Evolutionary conservation across 148 eudicot genomes (phyloP).

Genomic region (Vaccinium darrowii): DNA sequence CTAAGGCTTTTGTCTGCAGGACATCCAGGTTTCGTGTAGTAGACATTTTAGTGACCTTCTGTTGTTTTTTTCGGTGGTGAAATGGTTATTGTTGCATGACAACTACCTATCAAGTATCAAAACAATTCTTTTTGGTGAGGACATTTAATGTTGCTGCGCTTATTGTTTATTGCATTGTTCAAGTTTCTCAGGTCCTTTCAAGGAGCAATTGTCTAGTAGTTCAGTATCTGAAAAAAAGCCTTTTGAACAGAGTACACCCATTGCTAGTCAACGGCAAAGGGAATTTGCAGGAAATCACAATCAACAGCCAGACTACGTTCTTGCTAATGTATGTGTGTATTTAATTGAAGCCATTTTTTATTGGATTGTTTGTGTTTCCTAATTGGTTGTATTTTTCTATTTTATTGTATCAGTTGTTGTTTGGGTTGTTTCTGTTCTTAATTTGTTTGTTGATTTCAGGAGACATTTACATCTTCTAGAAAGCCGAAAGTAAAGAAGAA

Average conservation of each 20-base stretch:
- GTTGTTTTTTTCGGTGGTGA: background rate
- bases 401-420: background rate
- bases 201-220: conserved; percentile 41
- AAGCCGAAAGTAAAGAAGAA: conserved; percentile 71
- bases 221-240: conserved; percentile 37
- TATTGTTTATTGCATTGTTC: conserved; percentile 46
- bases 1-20: background rate
- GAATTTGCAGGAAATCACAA: conserved; percentile 34
- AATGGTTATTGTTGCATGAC: background rate
- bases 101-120: background rate
- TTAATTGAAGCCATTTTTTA: background rate
- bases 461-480: conserved; percentile 54
- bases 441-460: conserved; percentile 43
- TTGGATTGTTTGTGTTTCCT: conserved; percentile 15
- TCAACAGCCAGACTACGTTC: conserved; percentile 39
- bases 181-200: conserved; percentile 82
- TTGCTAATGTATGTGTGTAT: conserved; percentile 42
- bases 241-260: conserved; percentile 35
- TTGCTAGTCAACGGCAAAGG: conserved; percentile 33
- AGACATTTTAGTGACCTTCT: background rate
- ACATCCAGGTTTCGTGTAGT: background rate
- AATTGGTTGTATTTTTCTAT: conserved; percentile 24
- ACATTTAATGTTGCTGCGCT: conserved; percentile 27
- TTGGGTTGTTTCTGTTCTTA: conserved; percentile 16
- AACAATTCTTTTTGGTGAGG: background rate